Percentiles rank a stretch among this genome's conserved stretches.
Conservation (phyloP, 2,329 filamentous ascomycete species). For the Diaporthe velutina region DNA sequence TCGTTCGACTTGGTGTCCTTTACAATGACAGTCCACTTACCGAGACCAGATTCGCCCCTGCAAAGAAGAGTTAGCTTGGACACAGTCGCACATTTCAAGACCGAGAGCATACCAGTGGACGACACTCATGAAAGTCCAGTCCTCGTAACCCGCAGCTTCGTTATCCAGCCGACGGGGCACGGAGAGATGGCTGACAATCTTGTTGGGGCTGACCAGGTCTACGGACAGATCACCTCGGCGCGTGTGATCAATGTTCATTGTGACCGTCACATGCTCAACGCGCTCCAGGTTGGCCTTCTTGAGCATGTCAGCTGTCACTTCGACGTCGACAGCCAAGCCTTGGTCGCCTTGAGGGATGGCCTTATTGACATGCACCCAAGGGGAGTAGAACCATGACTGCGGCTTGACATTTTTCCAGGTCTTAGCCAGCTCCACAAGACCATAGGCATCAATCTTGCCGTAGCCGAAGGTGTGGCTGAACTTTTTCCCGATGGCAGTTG, state of each 20-base stretch:
- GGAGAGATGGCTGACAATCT: constrained; percentile 86
- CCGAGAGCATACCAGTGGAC: constrained; percentile 82
- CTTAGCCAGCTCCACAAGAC: constrained; percentile 87
- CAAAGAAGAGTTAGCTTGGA: constrained; percentile 47
- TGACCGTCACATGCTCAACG: constrained; percentile 94
- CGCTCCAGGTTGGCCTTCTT: constrained; percentile 85
- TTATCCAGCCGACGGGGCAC: constrained; percentile 79
- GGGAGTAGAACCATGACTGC: constrained; percentile 93
- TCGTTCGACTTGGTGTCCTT: constrained; percentile 87
- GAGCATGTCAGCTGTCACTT: constrained; percentile 85
- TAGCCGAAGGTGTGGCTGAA: constrained; percentile 97
- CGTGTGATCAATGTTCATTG: constrained; percentile 94
- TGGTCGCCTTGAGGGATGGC: constrained; percentile 86
- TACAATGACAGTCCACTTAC: constrained; percentile 91
- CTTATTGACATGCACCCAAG: constrained; percentile 92
- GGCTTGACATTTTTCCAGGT: constrained; percentile 91
- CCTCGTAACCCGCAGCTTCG: constrained; percentile 78
- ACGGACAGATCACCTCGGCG: constrained; percentile 93
- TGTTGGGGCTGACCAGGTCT: constrained; percentile 87
- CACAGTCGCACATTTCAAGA: background rate
- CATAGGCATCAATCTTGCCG: constrained; percentile 92
- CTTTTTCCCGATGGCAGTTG: constrained; percentile 82
- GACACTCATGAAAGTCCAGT: constrained; percentile 99
- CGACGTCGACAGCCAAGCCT: constrained; percentile 83
- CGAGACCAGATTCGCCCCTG: constrained; percentile 89